phyloP scores from a whole-genome alignment of 108 stramenopile genomes.

The Nitzschia putrida region DNA sequence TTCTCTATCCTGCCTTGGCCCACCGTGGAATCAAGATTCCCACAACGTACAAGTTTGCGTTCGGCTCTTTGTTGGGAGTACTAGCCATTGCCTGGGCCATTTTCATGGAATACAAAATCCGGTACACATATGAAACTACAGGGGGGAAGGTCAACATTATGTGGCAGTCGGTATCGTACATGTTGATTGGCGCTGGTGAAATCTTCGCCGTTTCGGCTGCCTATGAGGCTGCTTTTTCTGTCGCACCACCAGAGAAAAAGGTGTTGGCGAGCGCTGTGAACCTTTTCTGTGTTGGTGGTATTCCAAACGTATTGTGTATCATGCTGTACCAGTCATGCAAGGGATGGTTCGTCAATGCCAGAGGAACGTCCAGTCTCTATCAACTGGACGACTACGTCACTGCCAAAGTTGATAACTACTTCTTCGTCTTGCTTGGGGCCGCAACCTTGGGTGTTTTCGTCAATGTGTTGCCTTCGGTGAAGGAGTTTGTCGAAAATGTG shows the following conservation, averaged over 20 bases:
- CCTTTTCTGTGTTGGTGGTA: constrained; percentile 77
- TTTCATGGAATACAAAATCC: constrained; percentile 73
- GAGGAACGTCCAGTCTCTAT: constrained; percentile 55
- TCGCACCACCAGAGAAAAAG: constrained; percentile 70
- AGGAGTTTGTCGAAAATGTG: constrained; percentile 53
- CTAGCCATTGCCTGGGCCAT: constrained; percentile 72
- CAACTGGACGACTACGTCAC: constrained; percentile 65
- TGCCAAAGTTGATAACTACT: constrained; percentile 72
- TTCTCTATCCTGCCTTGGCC: constrained; percentile 69
- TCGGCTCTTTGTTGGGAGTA: constrained; percentile 72
- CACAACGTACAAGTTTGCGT: constrained; percentile 83
- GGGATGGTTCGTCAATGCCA: constrained; percentile 60
- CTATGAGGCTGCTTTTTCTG: constrained; percentile 85
- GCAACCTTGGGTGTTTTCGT: constrained; percentile 66
- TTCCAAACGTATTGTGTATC: constrained; percentile 78
- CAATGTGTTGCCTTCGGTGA: constrained; percentile 65
- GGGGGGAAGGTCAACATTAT: constrained; percentile 67
- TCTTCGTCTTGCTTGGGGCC: constrained; percentile 67
- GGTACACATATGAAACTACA: constrained; percentile 49
- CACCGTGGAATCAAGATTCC: constrained; percentile 68
- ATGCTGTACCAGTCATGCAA: constrained; percentile 64
- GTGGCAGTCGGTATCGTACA: constrained; percentile 77
- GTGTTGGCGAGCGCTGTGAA: constrained; percentile 79
- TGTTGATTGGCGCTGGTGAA: constrained; percentile 82
- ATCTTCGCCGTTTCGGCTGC: constrained; percentile 86